phyloP scores from a whole-genome alignment of 306 rosid species.

The Luffa acutangula region DNA sequence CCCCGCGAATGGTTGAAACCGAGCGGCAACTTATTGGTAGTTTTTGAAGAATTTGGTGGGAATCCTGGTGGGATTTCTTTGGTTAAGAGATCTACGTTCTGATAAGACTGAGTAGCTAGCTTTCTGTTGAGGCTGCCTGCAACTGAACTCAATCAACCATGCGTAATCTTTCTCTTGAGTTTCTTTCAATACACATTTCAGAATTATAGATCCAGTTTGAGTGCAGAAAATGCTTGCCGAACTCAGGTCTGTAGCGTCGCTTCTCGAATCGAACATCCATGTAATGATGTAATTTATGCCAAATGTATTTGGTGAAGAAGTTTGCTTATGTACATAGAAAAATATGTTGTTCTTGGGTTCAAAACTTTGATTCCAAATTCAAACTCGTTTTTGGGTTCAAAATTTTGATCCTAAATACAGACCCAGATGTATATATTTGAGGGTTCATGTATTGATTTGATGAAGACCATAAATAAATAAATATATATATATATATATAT shows the following conservation, averaged over 20 bases:
- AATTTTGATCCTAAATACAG: too few species aligned
- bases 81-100: slow-evolving; percentile 44
- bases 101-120: slow-evolving; percentile 29
- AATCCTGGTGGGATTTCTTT: slow-evolving; percentile 56
- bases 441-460: too few species aligned
- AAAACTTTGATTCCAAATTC: background rate
- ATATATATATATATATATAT: too few species aligned
- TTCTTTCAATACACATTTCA: background rate
- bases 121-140: slow-evolving; percentile 49
- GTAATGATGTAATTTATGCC: background rate
- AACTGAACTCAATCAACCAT: slow-evolving; percentile 13
- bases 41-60: slow-evolving; percentile 95
- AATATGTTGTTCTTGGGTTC: slow-evolving; percentile 1
- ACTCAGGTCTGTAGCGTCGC: background rate
- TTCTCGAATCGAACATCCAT: background rate
- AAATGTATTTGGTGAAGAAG: slow-evolving; percentile 31
- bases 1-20: slow-evolving; percentile 80
- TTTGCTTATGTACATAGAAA: slow-evolving; percentile 29
- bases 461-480: too few species aligned
- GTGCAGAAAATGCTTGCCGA: background rate
- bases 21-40: slow-evolving; percentile 49
- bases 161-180: slow-evolving; percentile 3
- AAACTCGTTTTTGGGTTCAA: background rate
- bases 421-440: too few species aligned
- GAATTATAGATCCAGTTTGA: background rate